phyloP scores from a whole-genome alignment of 2,329 filamentous ascomycete species.

The Penicillium sp. region DNA sequence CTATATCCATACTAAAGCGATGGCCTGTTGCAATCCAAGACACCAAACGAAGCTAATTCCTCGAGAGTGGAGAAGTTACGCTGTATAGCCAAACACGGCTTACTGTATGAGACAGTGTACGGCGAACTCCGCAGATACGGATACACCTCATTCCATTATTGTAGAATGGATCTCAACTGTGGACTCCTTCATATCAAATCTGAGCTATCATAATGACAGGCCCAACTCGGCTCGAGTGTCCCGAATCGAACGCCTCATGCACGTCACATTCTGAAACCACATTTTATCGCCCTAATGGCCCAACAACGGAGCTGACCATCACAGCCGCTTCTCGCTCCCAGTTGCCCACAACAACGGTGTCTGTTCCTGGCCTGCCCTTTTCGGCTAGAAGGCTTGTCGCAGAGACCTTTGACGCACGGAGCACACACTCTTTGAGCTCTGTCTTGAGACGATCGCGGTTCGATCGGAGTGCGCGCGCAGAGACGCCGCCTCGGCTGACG shows the following conservation, averaged over 20 bases:
- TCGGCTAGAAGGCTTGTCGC: constrained; percentile 52
- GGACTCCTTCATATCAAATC: not conserved
- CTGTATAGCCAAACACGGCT: too few relatives aligned
- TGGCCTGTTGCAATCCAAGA: too few relatives aligned
- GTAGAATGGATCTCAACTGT: too few relatives aligned
- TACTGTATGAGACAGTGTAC: too few relatives aligned
- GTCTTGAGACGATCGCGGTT: constrained; percentile 76
- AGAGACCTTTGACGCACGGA: constrained; percentile 72
- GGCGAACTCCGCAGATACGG: too few relatives aligned
- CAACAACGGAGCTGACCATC: constrained; percentile 84
- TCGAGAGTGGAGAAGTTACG: too few relatives aligned
- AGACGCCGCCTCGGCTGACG: constrained; percentile 76
- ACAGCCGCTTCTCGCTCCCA: constrained; percentile 95
- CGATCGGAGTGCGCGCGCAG: constrained; percentile 74
- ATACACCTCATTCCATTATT: too few relatives aligned
- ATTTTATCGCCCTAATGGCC: constrained; percentile 44
- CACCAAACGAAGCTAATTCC: too few relatives aligned
- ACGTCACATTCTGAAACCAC: constrained; percentile 7
- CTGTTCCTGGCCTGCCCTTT: constrained; percentile 46
- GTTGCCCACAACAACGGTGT: constrained; percentile 52
- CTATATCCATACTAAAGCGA: too few relatives aligned
- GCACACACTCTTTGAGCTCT: constrained; percentile 79
- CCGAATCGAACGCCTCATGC: not conserved
- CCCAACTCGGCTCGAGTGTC: not conserved
- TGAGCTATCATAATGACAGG: not conserved